Evolutionary conservation across 2,329 filamentous ascomycete species (phyloP).

Genomic region (Hirsutella minnesotensis): DNA sequence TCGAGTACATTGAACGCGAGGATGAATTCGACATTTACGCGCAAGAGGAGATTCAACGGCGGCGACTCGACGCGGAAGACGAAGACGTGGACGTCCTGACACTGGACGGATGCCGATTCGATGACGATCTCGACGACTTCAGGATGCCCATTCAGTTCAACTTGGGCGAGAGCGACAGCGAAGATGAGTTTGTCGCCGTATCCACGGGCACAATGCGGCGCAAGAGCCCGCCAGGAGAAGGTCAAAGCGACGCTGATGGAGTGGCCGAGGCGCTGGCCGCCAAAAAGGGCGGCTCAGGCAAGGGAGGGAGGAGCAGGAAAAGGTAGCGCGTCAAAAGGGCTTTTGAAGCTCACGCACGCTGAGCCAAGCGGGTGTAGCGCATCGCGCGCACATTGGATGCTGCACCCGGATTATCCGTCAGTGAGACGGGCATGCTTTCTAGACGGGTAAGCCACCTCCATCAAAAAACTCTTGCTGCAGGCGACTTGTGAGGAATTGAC

Average conservation of each 20-base stretch:
- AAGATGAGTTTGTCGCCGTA: conserved; percentile 68
- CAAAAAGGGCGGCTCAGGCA: conserved; percentile 27
- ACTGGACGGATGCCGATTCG: conserved; percentile 52
- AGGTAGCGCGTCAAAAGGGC: conserved; percentile 12
- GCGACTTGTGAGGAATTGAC: background rate
- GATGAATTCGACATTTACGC: conserved; percentile 98
- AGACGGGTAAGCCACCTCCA: background rate
- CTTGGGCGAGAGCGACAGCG: conserved; percentile 86
- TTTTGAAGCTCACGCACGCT: background rate
- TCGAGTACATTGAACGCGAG: conserved; percentile 89
- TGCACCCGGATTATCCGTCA: background rate
- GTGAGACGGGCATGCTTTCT: background rate
- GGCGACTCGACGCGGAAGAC: conserved; percentile 81
- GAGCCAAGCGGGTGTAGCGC: background rate
- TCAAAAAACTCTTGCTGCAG: background rate
- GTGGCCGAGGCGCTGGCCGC: conserved; percentile 28
- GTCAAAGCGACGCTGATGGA: conserved; percentile 48
- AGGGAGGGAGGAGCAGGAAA: conserved; percentile 29
- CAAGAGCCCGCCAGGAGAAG: conserved; percentile 62
- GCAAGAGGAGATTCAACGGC: conserved; percentile 85
- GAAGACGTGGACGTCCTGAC: conserved; percentile 87
- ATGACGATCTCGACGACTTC: conserved; percentile 54
- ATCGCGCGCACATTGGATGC: background rate
- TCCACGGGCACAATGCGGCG: conserved; percentile 74
- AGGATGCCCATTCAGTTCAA: conserved; percentile 89